Evolutionary conservation across 805 yeast species (phyloP).

Genomic region (Yarrowia sp.): DNA sequence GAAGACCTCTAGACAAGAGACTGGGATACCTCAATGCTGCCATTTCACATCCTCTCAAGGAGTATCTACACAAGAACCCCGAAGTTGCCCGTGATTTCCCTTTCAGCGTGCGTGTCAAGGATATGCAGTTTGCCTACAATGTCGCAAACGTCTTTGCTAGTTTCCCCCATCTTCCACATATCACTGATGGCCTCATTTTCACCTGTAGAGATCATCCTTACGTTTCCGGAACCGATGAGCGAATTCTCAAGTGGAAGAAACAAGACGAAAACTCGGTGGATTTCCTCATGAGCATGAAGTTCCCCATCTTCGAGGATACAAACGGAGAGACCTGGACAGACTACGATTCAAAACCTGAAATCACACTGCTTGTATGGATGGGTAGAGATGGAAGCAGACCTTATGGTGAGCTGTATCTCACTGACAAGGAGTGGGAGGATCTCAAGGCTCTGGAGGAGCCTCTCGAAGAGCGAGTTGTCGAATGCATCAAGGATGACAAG

Average conservation of each 20-base stretch:
- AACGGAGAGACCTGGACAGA: conserved; percentile 66
- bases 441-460: conserved; percentile 77
- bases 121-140: conserved; percentile 84
- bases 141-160: conserved; percentile 76
- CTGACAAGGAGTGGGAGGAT: conserved; percentile 80
- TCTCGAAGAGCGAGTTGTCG: conserved; percentile 86
- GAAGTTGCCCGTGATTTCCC: conserved; percentile 79
- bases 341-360: conserved; percentile 79
- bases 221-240: conserved; percentile 83
- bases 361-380: conserved; percentile 77
- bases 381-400: conserved; percentile 66
- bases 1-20: conserved; percentile 77
- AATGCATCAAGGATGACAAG: conserved; percentile 71
- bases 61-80: conserved; percentile 71
- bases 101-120: conserved; percentile 83
- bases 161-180: conserved; percentile 75
- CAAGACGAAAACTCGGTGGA: conserved; percentile 94
- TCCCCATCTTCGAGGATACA: conserved; percentile 65
- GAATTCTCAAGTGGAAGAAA: conserved; percentile 95
- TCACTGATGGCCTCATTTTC: conserved; percentile 91
- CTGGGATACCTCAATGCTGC: conserved; percentile 84
- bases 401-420: conserved; percentile 67
- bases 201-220: conserved; percentile 92
- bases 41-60: conserved; percentile 81
- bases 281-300: conserved; percentile 71